These are phyloP conservation scores for Chrysopogon serrulatus DNA, from an alignment of 176 grass and related monocot species.

Conservation along the genomic window DNA sequence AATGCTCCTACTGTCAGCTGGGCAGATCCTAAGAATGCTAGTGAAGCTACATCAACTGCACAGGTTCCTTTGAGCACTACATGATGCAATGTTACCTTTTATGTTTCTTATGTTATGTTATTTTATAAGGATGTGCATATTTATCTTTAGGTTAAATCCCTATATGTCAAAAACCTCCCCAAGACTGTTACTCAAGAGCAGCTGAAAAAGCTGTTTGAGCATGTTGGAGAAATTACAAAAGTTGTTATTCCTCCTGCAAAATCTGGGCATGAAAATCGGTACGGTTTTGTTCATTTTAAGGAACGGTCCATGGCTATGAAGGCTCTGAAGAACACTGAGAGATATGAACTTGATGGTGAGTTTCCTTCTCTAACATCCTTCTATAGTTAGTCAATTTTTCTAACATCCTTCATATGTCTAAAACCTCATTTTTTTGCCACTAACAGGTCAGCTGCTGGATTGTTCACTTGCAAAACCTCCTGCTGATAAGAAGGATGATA, in stretches of 20 bases:
- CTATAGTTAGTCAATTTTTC: not conserved
- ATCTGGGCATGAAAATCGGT: constrained; percentile 80
- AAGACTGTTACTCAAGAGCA: constrained; percentile 69
- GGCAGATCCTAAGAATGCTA: constrained; percentile 71
- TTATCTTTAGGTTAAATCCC: constrained; percentile 61
- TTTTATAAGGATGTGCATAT: constrained; percentile 14
- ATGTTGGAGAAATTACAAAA: constrained; percentile 79
- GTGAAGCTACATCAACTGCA: constrained; percentile 52
- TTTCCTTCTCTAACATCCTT: not conserved
- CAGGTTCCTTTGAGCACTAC: constrained; percentile 44
- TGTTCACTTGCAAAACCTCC: constrained; percentile 93
- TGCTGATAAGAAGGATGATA: constrained; percentile 62
- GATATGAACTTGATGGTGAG: constrained; percentile 83
- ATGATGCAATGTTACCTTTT: not conserved
- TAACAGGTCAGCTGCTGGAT: constrained; percentile 72
- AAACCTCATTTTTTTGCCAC: not conserved
- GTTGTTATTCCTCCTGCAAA: constrained; percentile 79
- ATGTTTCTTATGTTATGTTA: not conserved
- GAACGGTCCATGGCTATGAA: constrained; percentile 68
- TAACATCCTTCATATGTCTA: not conserved
- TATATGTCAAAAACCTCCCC: constrained; percentile 96
- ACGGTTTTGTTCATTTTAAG: constrained; percentile 95
- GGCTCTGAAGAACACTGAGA: constrained; percentile 67
- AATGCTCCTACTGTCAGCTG: constrained; percentile 80
- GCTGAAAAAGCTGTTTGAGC: constrained; percentile 71